Base-by-base conservation (phyloP, 192 early-diverging fungal species). In the Diversispora epigaea region DNA sequence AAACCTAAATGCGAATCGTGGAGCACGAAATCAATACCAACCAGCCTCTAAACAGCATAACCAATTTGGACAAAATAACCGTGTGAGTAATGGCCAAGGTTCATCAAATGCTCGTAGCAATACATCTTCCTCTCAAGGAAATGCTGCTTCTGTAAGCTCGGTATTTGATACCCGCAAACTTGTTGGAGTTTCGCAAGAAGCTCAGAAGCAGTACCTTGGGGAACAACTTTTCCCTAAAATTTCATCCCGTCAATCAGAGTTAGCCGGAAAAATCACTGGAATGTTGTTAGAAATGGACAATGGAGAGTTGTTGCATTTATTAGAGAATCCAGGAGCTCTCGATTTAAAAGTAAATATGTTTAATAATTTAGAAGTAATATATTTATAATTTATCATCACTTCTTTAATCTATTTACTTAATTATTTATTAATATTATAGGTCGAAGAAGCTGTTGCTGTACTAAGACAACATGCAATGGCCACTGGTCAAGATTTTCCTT, bases 231-330 rank as follows among this genome's bases (percentile, higher is more conserved):
- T 94, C 85, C 95, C 95, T 11, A 84, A 91, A 56, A 95, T 99
- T 71, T 79, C 80, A 56, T 71, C 80, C 19, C 89, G 87, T 62
- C 87, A 93, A 79, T 88, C 89, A 64, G 85, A 89, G 41, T 83
- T 86, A 71, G 95, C 96, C 68, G 95, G 95, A 77, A 98, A 99
- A 91, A 94, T 99, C 81, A 98, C 96, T 43, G 98, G 98, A 73
- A 98, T 99, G 96, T 87, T 96, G 69, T 86, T 98, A 63, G 96
- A 99, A 85, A 99, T 98, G 96, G 95, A 98, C 81, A 95, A 96
- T 79, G 81, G 87, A 67, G 98, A 99, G 82, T 84, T 98, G 67
- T 83, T 98, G 72, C 89, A 93, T 81, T 79, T 98, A 70, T 81
- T 98, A 65, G 96, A 96, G 84, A 88, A 89, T 82, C 79, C 82